Evolutionary conservation across 1,139 yeast species (phyloP).

Genomic region (Pichia sp.): DNA sequence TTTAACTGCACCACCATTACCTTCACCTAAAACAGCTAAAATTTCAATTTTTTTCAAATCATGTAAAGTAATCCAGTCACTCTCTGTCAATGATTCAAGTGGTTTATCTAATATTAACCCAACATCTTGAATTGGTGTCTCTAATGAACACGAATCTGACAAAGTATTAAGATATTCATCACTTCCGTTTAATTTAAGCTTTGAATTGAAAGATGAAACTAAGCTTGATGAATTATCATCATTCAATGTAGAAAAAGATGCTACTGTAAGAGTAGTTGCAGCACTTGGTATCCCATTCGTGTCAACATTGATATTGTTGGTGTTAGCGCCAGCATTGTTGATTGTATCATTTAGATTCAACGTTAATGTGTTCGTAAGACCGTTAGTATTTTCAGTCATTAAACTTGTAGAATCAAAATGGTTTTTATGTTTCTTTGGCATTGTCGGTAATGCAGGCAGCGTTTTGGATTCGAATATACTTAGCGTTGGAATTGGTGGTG

Average conservation of each 20-base stretch:
- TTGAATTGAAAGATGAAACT: conserved; percentile 7
- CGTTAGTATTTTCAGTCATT: too few relatives aligned
- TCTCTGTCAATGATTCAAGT: conserved; percentile 45
- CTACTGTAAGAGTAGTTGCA: conserved; percentile 13
- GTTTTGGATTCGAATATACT: conserved; percentile 2
- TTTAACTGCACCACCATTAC: conserved; percentile 87
- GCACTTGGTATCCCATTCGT: conserved; percentile 14
- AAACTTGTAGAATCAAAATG: not conserved
- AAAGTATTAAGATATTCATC: not conserved
- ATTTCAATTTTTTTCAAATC: conserved; percentile 53
- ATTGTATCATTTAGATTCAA: conserved; percentile 1
- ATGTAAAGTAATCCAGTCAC: conserved; percentile 69
- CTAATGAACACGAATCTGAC: conserved; percentile 6
- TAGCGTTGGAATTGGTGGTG: not conserved
- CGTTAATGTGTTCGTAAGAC: not conserved
- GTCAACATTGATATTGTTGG: not conserved
- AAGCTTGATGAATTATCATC: conserved; percentile 8
- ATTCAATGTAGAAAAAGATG: conserved; percentile 12
- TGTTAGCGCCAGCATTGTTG: not conserved
- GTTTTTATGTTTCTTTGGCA: conserved; percentile 7
- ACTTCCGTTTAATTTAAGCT: conserved; percentile 5
- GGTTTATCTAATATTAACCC: conserved; percentile 8
- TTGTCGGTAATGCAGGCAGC: conserved; percentile 8
- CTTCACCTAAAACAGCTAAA: conserved; percentile 77
- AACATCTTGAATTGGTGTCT: conserved; percentile 4